These are phyloP conservation scores for Plasmodium coatneyi DNA, from an alignment of 169 alveolate genomes.

Conservation along the genomic window DNA sequence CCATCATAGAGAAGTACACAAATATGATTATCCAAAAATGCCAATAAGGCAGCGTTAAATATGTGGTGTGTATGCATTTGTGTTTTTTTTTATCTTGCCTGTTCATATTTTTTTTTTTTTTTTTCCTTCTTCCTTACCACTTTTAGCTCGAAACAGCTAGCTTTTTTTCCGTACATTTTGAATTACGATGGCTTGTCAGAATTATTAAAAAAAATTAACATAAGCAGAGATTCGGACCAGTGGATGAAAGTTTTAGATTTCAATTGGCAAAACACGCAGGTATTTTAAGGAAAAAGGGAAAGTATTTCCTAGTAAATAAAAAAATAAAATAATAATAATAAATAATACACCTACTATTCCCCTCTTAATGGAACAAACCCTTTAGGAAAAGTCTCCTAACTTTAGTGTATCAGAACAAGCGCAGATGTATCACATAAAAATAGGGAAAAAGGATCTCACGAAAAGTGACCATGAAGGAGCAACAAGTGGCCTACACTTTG, in stretches of 20 bases:
- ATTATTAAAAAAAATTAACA: slow-evolving; percentile 61
- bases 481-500: slow-evolving; percentile 4
- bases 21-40: background rate
- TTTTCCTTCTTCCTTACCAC: background rate
- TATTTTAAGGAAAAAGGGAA: background rate
- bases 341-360: background rate
- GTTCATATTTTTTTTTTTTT: slow-evolving; percentile 8
- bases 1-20: slow-evolving; percentile 64
- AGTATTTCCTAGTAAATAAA: background rate
- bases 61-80: background rate
- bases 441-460: background rate
- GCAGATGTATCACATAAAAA: slow-evolving; percentile 15
- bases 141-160: slow-evolving; percentile 47
- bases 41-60: background rate
- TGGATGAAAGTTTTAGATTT: slow-evolving; percentile 65
- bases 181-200: slow-evolving; percentile 61
- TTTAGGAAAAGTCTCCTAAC: slow-evolving; percentile 72
- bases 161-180: slow-evolving; percentile 43
- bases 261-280: slow-evolving; percentile 66
- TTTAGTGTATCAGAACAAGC: slow-evolving; percentile 27
- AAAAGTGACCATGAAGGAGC: background rate
- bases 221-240: slow-evolving; percentile 17
- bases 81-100: background rate
- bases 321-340: background rate
- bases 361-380: background rate